Evolutionary conservation across 2,329 filamentous ascomycete species (phyloP).

Genomic region (Aschersonia sp.): DNA sequence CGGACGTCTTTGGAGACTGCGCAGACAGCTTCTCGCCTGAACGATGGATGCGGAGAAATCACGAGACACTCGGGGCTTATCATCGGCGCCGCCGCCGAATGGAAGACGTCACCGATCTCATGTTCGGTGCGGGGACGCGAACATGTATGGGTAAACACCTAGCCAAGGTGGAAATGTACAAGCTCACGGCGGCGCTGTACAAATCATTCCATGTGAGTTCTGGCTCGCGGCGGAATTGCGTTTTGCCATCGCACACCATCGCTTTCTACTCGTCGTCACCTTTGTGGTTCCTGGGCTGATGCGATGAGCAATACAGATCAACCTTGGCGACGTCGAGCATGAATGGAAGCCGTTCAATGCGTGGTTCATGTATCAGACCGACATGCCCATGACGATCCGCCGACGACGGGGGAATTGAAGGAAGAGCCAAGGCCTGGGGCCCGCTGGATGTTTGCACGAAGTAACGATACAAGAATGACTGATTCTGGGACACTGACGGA

Average conservation of each 20-base stretch:
- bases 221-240: too few relatives aligned
- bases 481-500: too few relatives aligned
- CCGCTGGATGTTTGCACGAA: too few relatives aligned
- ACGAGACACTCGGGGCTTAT: constrained; percentile 11
- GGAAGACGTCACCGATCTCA: constrained; percentile 19
- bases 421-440: too few relatives aligned
- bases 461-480: too few relatives aligned
- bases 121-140: constrained; percentile 24
- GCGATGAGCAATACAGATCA: constrained; percentile 4
- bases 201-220: constrained; percentile 19
- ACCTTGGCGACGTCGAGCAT: constrained; percentile 3
- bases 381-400: constrained; percentile 7
- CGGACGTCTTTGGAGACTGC: constrained; percentile 26
- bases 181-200: constrained; percentile 27
- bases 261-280: too few relatives aligned
- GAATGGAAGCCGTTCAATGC: constrained; percentile 16
- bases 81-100: constrained; percentile 18
- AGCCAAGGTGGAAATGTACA: constrained; percentile 18
- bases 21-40: constrained; percentile 29
- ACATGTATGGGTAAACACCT: constrained; percentile 24
- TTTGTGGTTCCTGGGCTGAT: too few relatives aligned
- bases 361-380: constrained; percentile 12
- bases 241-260: too few relatives aligned
- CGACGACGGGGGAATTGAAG: background rate
- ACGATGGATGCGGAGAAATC: constrained; percentile 25